Percentiles rank a stretch among this genome's conserved stretches.
Conservation (phyloP, 768 basidiomycete genomes). For the Royoungia palumana region DNA sequence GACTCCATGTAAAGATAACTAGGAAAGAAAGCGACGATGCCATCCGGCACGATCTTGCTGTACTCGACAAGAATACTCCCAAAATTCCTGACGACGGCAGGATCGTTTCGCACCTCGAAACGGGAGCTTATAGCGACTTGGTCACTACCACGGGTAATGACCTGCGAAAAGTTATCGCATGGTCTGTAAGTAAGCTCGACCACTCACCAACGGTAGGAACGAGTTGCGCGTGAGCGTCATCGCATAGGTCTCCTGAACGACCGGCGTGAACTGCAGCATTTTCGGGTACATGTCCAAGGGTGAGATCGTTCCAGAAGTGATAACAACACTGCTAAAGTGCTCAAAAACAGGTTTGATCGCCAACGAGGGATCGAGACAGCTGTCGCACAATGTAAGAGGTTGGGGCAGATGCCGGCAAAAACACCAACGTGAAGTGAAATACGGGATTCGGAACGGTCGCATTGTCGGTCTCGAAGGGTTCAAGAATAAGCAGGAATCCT, state of each 20-base stretch:
- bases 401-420: slow-evolving; percentile 1
- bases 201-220: slow-evolving; percentile 84
- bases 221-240: slow-evolving; percentile 98
- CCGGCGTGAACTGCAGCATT: slow-evolving; percentile 97
- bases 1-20: slow-evolving; percentile 99
- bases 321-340: slow-evolving; percentile 96
- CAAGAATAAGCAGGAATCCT: slow-evolving; percentile 96
- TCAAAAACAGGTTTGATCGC: slow-evolving; percentile 99
- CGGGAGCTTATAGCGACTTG: slow-evolving; percentile 98
- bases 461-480: slow-evolving; percentile 98
- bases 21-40: slow-evolving; percentile 98
- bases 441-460: slow-evolving; percentile 98
- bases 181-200: background rate
- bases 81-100: slow-evolving; percentile 97
- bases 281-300: slow-evolving; percentile 99
- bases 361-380: slow-evolving; percentile 95
- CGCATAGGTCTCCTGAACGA: slow-evolving; percentile 94
- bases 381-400: slow-evolving; percentile 32
- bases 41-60: slow-evolving; percentile 96
- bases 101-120: slow-evolving; percentile 98
- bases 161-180: slow-evolving; percentile 45
- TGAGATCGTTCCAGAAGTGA: slow-evolving; percentile 97
- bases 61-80: slow-evolving; percentile 98
- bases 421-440: slow-evolving; percentile 89
- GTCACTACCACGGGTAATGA: slow-evolving; percentile 96